phyloP scores from a whole-genome alignment of 2,329 filamentous ascomycete species.

The Pseudopithomyces maydicus region DNA sequence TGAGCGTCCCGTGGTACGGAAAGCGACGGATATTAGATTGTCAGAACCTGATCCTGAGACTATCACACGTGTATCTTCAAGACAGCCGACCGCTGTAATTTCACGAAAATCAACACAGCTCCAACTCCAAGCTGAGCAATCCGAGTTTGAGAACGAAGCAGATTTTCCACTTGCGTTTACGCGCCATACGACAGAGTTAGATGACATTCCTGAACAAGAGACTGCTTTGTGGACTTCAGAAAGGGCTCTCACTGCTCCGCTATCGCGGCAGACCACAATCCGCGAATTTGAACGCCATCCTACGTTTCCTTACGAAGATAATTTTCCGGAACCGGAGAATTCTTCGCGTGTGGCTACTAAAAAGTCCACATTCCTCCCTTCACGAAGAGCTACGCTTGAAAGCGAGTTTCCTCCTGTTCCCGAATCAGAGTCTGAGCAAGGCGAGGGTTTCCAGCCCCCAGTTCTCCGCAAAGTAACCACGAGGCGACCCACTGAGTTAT shows the following conservation, averaged over 20 bases:
- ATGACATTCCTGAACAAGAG: neutral
- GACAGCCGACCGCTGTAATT: neutral
- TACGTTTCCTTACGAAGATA: neutral
- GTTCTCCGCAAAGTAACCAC: neutral
- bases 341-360: neutral
- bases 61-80: neutral
- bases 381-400: neutral
- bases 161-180: neutral
- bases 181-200: neutral
- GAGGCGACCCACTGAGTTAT: neutral
- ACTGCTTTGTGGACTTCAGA: neutral
- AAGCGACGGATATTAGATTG: neutral
- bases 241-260: neutral
- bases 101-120: neutral
- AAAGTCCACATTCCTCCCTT: neutral
- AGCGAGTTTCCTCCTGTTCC: neutral
- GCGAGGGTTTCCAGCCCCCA: neutral
- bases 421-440: neutral
- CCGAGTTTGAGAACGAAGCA: neutral
- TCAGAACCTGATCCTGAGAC: neutral
- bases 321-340: neutral
- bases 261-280: neutral
- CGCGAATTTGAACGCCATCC: neutral
- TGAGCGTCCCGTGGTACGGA: neutral
- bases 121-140: neutral